Conservation (phyloP, 2,329 filamentous ascomycete species). For the Metarhizium anisopliae region DNA sequence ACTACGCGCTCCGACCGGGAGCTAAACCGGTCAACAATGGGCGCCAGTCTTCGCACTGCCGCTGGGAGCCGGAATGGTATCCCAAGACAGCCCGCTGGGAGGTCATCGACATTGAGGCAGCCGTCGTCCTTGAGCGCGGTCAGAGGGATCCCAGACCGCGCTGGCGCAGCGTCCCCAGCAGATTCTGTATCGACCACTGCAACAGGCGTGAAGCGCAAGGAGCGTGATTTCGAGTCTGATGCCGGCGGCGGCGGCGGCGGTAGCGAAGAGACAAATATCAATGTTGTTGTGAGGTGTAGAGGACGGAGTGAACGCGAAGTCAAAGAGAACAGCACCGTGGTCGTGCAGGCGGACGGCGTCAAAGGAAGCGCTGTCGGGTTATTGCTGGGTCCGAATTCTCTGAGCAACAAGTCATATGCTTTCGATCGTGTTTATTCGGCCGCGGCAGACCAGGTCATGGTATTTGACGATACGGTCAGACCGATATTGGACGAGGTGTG, state of each 20-base stretch:
- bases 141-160: constrained; percentile 5
- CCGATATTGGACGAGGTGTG: constrained; percentile 86
- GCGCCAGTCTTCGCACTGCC: background rate
- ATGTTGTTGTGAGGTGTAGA: constrained; percentile 90
- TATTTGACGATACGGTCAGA: constrained; percentile 91
- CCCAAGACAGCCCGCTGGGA: constrained; percentile 1
- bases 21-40: constrained; percentile 6
- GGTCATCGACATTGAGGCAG: constrained; percentile 5
- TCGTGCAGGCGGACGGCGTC: constrained; percentile 79
- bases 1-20: constrained; percentile 9
- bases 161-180: constrained; percentile 43
- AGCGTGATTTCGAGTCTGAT: constrained; percentile 70
- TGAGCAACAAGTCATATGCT: constrained; percentile 92
- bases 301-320: constrained; percentile 90
- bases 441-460: constrained; percentile 84
- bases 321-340: constrained; percentile 87
- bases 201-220: constrained; percentile 70
- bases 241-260: constrained; percentile 10
- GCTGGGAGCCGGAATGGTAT: constrained; percentile 3
- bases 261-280: constrained; percentile 88
- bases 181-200: constrained; percentile 48
- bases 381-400: constrained; percentile 83
- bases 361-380: constrained; percentile 78
- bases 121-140: constrained; percentile 1
- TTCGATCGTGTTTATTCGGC: constrained; percentile 97